Evolutionary conservation across 2,329 filamentous ascomycete species (phyloP), one percentile per base, ranked within the genome.

Genomic region (Chalaropsis thielavioides): DNA sequence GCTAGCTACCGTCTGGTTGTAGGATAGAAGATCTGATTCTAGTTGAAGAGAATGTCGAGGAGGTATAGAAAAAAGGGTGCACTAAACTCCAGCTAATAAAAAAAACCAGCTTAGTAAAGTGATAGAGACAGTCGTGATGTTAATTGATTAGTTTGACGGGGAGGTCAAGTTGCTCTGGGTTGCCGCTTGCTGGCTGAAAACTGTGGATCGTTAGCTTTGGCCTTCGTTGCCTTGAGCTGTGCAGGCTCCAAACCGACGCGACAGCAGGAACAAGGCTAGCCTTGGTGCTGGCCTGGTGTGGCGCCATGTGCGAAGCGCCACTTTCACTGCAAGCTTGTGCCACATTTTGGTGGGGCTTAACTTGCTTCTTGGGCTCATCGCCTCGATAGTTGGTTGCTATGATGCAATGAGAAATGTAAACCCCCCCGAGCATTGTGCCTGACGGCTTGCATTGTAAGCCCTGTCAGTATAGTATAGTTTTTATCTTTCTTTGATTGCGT

Each of bases 161-260:
- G 27, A 51, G 24, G 46, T 15, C 46, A 51, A 27, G 46, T 51
- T 51, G 10, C 46, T 51, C 46, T 51, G 46, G 5, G 10, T 58
- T 58, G 43, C 43, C 43, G 43, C 43, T 46, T 46, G 51, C 24
- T 35, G 24, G 51, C 27, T 13, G 31, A 58, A 56, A 58, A 58
- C 51, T 58, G 27, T 58, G 27, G 51, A 58, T 58, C 51, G 24
- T 54, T 22, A 58, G 51, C 51, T 58, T 58, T 58, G 27, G 51
- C 15, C 51, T 31, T 56, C 27, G 24, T 31, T 56, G 22, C 51
- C 51, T 56, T 58, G 51, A 58, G 51, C 51, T 58, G n/a, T 27
- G 51, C 60, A 66, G 64, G 64, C 64, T 66, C 60, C 64, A 58
- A 66, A 46, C 35, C 27, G 64, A 66, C 64, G 64, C 64, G 64